These are phyloP conservation scores for Phytophthora pisi DNA, from an alignment of 352 stramenopile genomes.

Conservation along the genomic window DNA sequence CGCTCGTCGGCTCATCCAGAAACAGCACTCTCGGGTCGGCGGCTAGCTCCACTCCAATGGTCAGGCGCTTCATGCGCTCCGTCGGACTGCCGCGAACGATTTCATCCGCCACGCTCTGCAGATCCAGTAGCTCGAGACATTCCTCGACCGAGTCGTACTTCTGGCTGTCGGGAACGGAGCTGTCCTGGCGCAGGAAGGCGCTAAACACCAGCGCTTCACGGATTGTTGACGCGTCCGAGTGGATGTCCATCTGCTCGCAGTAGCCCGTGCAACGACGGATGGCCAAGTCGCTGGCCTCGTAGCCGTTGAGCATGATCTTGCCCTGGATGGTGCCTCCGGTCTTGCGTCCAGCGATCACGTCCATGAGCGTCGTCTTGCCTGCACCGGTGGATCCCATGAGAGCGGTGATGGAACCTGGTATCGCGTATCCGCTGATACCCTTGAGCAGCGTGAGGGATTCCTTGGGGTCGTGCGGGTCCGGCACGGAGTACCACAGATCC, in stretches of 20 bases:
- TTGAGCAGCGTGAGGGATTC: constrained; percentile 71
- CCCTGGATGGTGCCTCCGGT: constrained; percentile 70
- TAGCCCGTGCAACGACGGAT: constrained; percentile 43
- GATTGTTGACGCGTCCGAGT: constrained; percentile 83
- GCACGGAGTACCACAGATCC: constrained; percentile 47
- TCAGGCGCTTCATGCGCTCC: constrained; percentile 52
- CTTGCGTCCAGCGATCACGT: constrained; percentile 93
- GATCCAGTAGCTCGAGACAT: constrained; percentile 39
- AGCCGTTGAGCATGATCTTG: constrained; percentile 56
- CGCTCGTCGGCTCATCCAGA: constrained; percentile 63
- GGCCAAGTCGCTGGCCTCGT: constrained; percentile 36
- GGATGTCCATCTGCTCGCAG: constrained; percentile 83
- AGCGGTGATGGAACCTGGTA: constrained; percentile 51
- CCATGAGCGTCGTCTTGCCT: constrained; percentile 92
- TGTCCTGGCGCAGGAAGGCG: constrained; percentile 65
- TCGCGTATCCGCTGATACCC: constrained; percentile 45
- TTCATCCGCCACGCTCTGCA: constrained; percentile 35
- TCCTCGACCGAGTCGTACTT: constrained; percentile 44
- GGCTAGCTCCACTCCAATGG: constrained; percentile 89
- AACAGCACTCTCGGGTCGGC: constrained; percentile 81
- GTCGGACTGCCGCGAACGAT: constrained; percentile 48
- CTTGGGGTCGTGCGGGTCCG: constrained; percentile 36
- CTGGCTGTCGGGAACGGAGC: constrained; percentile 30
- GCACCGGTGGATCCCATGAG: constrained; percentile 64
- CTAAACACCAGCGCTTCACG: constrained; percentile 89